Conservation (phyloP, 768 basidiomycete genomes). For the Guyanaporus albipodus region DNA sequence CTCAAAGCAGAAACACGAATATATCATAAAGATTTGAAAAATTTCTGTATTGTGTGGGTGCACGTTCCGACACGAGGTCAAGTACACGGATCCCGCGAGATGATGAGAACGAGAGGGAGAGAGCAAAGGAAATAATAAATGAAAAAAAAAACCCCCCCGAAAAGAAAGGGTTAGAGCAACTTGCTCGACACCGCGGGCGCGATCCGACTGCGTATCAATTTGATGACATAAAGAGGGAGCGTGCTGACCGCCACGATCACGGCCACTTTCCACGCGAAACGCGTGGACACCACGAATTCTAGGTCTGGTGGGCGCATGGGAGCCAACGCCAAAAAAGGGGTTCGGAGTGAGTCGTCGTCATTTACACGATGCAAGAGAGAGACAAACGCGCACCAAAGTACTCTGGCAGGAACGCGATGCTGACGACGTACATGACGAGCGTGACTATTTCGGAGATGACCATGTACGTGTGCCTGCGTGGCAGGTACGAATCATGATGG, state of each 20-base stretch:
- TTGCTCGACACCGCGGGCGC: constrained; percentile 95
- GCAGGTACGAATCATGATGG: too few species aligned
- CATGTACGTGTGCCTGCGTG: constrained; percentile 88
- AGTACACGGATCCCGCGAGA: too few species aligned
- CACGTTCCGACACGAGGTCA: neutral
- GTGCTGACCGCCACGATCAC: constrained; percentile 94
- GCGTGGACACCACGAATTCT: constrained; percentile 81
- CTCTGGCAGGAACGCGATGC: constrained; percentile 91
- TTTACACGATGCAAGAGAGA: too few species aligned
- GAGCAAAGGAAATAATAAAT: too few species aligned
- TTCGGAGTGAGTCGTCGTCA: neutral
- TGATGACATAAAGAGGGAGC: constrained; percentile 87
- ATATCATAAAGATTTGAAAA: constrained; percentile 37
- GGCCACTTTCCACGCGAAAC: constrained; percentile 92
- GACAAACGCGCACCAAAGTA: constrained; percentile 78
- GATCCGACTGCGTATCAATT: constrained; percentile 77
- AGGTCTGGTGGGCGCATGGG: constrained; percentile 84
- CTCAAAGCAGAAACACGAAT: constrained; percentile 35
- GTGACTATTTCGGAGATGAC: constrained; percentile 88
- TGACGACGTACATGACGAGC: constrained; percentile 80
- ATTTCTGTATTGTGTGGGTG: neutral
- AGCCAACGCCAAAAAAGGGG: too few species aligned
- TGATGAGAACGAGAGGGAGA: too few species aligned
- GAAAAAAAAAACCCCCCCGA: too few species aligned
- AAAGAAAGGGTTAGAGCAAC: constrained; percentile 53